Conservation (phyloP, 805 yeast species). For the Candida michaelii region DNA sequence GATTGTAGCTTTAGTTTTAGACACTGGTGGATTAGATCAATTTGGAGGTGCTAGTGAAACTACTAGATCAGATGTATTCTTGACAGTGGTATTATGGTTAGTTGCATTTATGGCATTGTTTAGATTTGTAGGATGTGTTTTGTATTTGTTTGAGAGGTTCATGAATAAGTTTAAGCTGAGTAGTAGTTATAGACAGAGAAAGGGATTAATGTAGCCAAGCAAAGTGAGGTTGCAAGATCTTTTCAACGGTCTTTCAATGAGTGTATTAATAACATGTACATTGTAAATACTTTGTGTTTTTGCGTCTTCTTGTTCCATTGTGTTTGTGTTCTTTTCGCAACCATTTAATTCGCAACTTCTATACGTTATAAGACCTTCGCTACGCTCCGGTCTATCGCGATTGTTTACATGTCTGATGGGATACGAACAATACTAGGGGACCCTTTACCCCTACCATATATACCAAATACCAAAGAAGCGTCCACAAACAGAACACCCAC, state of each 20-base stretch:
- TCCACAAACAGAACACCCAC: no score
- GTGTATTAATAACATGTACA: no score
- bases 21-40: conserved; percentile 46
- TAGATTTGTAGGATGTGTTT: conserved; percentile 53
- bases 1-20: conserved; percentile 41
- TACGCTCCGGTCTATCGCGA: no score
- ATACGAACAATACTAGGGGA: conserved; percentile 15
- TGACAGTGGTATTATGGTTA: conserved; percentile 58
- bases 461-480: background rate
- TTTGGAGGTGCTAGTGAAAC: conserved; percentile 32
- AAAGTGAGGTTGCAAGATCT: no score
- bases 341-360: no score
- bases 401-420: conserved; percentile 14
- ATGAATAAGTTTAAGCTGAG: conserved; percentile 24
- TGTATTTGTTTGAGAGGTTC: conserved; percentile 45
- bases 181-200: conserved; percentile 14
- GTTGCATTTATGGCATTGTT: conserved; percentile 62
- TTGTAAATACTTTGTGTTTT: no score
- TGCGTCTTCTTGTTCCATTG: background rate
- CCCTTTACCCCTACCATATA: conserved; percentile 18
- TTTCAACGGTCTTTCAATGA: no score
- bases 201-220: conserved; percentile 15
- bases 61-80: conserved; percentile 41
- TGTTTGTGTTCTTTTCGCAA: background rate
- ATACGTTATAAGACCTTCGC: no score